Evolutionary conservation across 1,139 yeast genomes (phyloP).

Genomic region (Suhomyces bribrorum): DNA sequence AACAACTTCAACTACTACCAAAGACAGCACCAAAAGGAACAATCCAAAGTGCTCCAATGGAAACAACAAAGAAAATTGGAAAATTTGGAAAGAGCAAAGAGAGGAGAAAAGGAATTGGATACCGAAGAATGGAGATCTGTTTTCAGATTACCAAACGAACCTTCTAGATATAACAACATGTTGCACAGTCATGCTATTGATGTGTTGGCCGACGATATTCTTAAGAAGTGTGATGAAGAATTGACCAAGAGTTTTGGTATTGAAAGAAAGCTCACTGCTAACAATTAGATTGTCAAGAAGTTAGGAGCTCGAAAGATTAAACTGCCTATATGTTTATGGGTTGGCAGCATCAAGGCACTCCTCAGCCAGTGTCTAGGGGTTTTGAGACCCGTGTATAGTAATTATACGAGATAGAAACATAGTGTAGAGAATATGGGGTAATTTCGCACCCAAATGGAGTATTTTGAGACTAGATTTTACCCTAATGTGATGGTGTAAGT

Average conservation of each 20-base stretch:
- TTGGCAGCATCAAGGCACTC: no score
- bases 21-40: slow-evolving; percentile 73
- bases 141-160: slow-evolving; percentile 73
- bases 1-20: slow-evolving; percentile 83
- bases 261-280: slow-evolving; percentile 45
- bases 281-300: slow-evolving; percentile 10
- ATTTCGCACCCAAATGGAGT: no score
- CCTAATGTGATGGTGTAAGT: no score
- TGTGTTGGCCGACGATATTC: slow-evolving; percentile 64
- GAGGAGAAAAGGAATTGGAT: slow-evolving; percentile 58
- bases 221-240: slow-evolving; percentile 64
- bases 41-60: slow-evolving; percentile 73
- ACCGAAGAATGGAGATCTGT: slow-evolving; percentile 67
- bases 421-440: background rate
- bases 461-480: no score
- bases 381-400: background rate
- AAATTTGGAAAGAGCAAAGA: slow-evolving; percentile 59
- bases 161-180: slow-evolving; percentile 74
- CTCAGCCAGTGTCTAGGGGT: no score
- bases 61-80: slow-evolving; percentile 65
- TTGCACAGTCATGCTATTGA: slow-evolving; percentile 70
- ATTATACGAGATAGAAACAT: background rate
- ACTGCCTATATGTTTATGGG: no score
- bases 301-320: no score
- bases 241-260: slow-evolving; percentile 62